These are phyloP conservation scores for Aspergillus uvarum DNA, from an alignment of 2,329 filamentous ascomycete species.

Conservation along the genomic window DNA sequence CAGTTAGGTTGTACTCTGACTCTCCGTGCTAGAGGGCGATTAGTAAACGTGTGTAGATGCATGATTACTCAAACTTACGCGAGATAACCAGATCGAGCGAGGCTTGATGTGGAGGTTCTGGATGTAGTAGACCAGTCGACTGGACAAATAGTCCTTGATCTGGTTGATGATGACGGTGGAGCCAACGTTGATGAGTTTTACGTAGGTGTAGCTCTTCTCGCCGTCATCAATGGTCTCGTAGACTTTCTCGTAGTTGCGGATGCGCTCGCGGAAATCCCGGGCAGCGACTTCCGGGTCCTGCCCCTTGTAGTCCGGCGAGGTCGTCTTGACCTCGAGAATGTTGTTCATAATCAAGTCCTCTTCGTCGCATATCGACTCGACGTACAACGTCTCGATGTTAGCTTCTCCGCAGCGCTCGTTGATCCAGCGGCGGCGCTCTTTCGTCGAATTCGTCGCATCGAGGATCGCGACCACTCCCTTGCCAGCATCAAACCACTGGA, in stretches of 20 bases:
- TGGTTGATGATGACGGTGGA: conserved; percentile 97
- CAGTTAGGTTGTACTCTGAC: conserved; percentile 85
- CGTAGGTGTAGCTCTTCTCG: conserved; percentile 84
- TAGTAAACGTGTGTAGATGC: neutral
- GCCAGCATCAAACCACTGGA: conserved; percentile 78
- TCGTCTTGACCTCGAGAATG: conserved; percentile 95
- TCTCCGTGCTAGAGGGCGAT: conserved; percentile 72
- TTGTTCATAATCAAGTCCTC: conserved; percentile 97
- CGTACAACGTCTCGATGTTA: conserved; percentile 86
- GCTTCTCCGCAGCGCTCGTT: conserved; percentile 72
- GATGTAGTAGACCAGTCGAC: conserved; percentile 93
- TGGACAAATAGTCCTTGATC: conserved; percentile 95
- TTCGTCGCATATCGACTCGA: conserved; percentile 95
- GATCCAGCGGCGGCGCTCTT: conserved; percentile 86
- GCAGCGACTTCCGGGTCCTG: conserved; percentile 92
- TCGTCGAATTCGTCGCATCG: conserved; percentile 96
- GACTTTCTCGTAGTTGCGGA: conserved; percentile 94
- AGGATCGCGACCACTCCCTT: conserved; percentile 87
- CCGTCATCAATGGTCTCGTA: conserved; percentile 92
- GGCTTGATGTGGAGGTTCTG: conserved; percentile 99
- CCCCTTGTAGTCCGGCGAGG: conserved; percentile 88
- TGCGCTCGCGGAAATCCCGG: conserved; percentile 87
- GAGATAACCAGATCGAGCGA: conserved; percentile 91
- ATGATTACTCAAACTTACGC: conserved; percentile 57
- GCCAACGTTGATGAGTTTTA: conserved; percentile 96